These are phyloP conservation scores for Aspergillus ochraceoroseus DNA, from an alignment of 2,329 filamentous ascomycete species.

Conservation along the genomic window DNA sequence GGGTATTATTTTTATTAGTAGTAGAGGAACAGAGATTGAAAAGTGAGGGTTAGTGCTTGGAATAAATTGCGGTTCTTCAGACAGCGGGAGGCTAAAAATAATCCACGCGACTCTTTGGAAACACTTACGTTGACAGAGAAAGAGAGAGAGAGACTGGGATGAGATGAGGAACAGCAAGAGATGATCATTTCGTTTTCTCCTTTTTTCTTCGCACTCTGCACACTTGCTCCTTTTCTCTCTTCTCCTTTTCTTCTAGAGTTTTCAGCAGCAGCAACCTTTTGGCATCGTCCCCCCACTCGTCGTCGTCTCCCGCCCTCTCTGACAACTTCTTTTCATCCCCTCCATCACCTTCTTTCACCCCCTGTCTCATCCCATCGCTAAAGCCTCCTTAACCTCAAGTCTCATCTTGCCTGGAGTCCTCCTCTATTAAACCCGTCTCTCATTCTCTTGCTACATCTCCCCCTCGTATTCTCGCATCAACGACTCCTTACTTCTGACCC, in stretches of 20 bases:
- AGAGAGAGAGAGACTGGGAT: too few species aligned
- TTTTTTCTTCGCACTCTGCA: neutral
- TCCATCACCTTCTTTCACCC: slow-evolving; percentile 13
- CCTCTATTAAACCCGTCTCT: neutral
- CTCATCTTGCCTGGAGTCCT: slow-evolving; percentile 2
- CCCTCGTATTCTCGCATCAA: neutral
- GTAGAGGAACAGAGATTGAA: neutral
- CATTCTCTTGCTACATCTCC: neutral
- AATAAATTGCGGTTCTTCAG: slow-evolving; percentile 12
- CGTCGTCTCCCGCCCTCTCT: slow-evolving; percentile 18
- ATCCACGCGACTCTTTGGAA: slow-evolving; percentile 6
- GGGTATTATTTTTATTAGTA: too few species aligned
- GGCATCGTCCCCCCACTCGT: slow-evolving; percentile 1
- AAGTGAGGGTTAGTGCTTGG: too few species aligned
- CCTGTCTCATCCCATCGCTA: too few species aligned
- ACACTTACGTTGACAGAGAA: too few species aligned
- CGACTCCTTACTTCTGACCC: slow-evolving; percentile 11
- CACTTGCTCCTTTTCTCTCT: slow-evolving; percentile 1
- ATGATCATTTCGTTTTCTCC: neutral
- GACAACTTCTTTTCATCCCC: slow-evolving; percentile 22
- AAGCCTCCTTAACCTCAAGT: too few species aligned
- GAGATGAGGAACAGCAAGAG: too few species aligned
- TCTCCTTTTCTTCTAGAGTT: slow-evolving; percentile 19
- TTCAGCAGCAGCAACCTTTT: too few species aligned
- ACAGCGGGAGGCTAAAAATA: slow-evolving; percentile 22